Evolutionary conservation across 495 filamentous ascomycete genomes (phyloP).

Genomic region (Lepraria neglecta): DNA sequence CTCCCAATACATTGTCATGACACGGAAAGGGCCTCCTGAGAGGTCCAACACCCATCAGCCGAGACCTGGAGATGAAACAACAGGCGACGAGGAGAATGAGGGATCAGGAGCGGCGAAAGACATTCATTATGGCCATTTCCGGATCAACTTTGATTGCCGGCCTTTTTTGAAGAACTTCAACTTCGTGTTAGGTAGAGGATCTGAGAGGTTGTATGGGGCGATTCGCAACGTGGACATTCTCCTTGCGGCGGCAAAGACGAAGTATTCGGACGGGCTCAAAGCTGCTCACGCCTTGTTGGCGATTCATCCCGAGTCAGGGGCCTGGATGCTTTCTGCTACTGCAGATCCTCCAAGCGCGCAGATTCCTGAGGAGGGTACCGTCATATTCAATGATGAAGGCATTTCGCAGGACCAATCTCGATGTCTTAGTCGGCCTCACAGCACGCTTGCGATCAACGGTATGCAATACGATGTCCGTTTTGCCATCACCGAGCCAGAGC

Average conservation of each 20-base stretch:
- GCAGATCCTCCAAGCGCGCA: no score
- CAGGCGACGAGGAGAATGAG: neutral
- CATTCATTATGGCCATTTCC: neutral
- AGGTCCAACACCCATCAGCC: neutral
- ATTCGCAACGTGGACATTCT: conserved; percentile 7
- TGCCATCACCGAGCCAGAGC: neutral
- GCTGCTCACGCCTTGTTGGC: neutral
- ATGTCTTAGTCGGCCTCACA: neutral
- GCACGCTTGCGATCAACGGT: neutral
- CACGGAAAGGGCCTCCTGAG: neutral
- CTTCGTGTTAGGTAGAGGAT: conserved; percentile 4
- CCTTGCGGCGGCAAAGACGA: neutral
- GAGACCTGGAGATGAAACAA: neutral
- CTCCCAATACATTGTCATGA: neutral
- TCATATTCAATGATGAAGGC: neutral
- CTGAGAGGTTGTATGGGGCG: neutral
- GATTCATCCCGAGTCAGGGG: neutral
- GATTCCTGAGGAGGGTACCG: neutral
- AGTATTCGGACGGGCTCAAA: neutral
- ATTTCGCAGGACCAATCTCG: neutral
- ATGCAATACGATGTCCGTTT: neutral
- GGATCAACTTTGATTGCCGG: neutral
- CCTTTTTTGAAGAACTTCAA: neutral
- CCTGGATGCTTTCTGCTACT: neutral
- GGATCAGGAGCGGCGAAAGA: neutral